These are phyloP conservation scores for Silene conica DNA, from an alignment of 148 eudicot genomes.

Conservation along the genomic window DNA sequence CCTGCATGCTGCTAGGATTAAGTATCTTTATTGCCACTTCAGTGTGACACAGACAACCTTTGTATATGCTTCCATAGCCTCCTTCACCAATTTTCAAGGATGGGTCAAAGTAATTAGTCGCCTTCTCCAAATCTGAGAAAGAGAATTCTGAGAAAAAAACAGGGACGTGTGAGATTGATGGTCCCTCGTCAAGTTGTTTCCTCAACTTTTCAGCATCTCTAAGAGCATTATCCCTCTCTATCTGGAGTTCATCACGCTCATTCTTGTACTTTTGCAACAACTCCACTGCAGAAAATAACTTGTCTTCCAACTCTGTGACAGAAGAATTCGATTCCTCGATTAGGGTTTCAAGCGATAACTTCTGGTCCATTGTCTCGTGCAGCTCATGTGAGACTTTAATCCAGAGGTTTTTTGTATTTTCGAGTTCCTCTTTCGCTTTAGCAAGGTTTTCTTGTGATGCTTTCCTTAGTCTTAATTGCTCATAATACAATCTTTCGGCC, in stretches of 20 bases:
- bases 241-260: slow-evolving; percentile 60
- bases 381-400: slow-evolving; percentile 43
- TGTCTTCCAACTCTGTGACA: slow-evolving; percentile 56
- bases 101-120: slow-evolving; percentile 51
- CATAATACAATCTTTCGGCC: slow-evolving; percentile 45
- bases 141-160: slow-evolving; percentile 53
- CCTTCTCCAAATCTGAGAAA: slow-evolving; percentile 64
- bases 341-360: slow-evolving; percentile 39
- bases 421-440: slow-evolving; percentile 43
- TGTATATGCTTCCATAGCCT: slow-evolving; percentile 66
- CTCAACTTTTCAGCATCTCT: slow-evolving; percentile 48
- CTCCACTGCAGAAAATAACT: slow-evolving; percentile 58
- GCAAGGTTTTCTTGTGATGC: slow-evolving; percentile 50
- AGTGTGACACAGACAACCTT: slow-evolving; percentile 60
- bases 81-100: slow-evolving; percentile 81
- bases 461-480: slow-evolving; percentile 49
- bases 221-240: slow-evolving; percentile 58
- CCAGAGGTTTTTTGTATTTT: slow-evolving; percentile 33
- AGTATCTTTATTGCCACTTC: slow-evolving; percentile 75
- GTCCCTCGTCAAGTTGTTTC: slow-evolving; percentile 30
- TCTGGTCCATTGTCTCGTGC: slow-evolving; percentile 40
- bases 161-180: slow-evolving; percentile 37
- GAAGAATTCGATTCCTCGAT: slow-evolving; percentile 15
- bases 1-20: slow-evolving; percentile 54
- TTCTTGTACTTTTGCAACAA: slow-evolving; percentile 59